These are phyloP conservation scores for Nidularia pulvinata DNA, from an alignment of 768 basidiomycete species.

Conservation along the genomic window DNA sequence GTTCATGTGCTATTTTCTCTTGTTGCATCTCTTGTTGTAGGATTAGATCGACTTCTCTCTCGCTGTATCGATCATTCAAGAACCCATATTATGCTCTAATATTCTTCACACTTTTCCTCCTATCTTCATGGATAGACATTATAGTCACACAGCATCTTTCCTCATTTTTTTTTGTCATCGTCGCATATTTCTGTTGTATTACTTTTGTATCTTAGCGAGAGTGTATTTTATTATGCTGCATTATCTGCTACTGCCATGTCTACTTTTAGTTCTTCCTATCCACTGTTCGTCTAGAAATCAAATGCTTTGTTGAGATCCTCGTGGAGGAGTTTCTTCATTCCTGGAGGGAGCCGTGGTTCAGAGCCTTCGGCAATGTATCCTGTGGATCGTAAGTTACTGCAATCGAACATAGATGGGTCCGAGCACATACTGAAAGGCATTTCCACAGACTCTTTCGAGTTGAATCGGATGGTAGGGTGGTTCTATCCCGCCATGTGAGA, in stretches of 20 bases:
- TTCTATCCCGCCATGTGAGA: slow-evolving; percentile 47
- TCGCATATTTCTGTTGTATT: slow-evolving; percentile 4
- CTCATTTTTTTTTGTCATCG: background rate
- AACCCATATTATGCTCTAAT: background rate
- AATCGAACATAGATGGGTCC: background rate
- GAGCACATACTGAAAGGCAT: slow-evolving; percentile 90
- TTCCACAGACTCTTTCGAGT: slow-evolving; percentile 87
- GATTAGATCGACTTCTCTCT: background rate
- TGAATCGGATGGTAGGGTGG: slow-evolving; percentile 89
- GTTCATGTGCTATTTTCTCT: background rate
- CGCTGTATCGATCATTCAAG: background rate
- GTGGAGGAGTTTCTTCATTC: slow-evolving; percentile 86
- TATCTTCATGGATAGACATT: background rate
- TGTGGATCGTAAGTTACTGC: slow-evolving; percentile 9
- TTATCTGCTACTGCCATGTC: too few relatives aligned
- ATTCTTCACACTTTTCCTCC: background rate
- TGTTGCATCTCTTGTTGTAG: slow-evolving; percentile 1
- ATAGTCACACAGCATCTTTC: background rate
- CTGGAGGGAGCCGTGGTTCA: slow-evolving; percentile 80
- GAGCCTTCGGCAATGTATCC: slow-evolving; percentile 49
- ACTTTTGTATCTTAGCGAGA: slow-evolving; percentile 1
- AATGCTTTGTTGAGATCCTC: slow-evolving; percentile 89
- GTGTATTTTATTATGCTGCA: background rate
- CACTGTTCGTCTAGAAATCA: slow-evolving; percentile 56
- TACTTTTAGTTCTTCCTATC: background rate